Base-by-base conservation (phyloP, 257 asterid genomes). In the Penstemon barbatus region DNA sequence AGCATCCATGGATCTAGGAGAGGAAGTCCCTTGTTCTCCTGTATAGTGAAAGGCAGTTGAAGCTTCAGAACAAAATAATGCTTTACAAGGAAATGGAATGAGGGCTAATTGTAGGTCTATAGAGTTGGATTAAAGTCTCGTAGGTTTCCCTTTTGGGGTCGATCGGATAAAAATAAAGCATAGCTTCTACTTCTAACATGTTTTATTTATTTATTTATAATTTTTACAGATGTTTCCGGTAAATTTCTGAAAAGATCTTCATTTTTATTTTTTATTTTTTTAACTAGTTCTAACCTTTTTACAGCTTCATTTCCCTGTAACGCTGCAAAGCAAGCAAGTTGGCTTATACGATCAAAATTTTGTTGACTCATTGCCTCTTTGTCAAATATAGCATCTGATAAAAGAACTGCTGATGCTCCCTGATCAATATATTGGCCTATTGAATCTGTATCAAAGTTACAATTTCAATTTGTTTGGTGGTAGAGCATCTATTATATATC, bases 371-470 rank as follows among this genome's bases (percentile, higher is more conserved):
- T 82, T 19, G 95, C 92, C 60, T 70, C 66, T 69, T 79, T 83
- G 39, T 84, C 82, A 61, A 91, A 91, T 86, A 91, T 88, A 74
- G 97, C 96, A 76, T 91, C 96, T 2, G 97, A 88, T 70, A 91
- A 64, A 78, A 91, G 89, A 75, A 91, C 92, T 10, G 92, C 70
- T 12, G 92, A 69, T 64, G 97, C 96, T 74, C 97, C 97, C 36
- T 74, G 72, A 65, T 74, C 62, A 69, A 91, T 81, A 76, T 88
- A 91, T 19, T 77, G 74, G 11, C 71, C 83, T 4, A 86, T 58
- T 41, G 87, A 68, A 78, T 88, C 97, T 88, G 89, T 61, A 66
- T 18, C 51, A 64, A 43, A 55, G 51, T 56, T 6, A 19, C 60
- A 8, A 8, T 41, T 57, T 52, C 61, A 57, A 7, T 70, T 54